Conservation (phyloP, 208 protist species). For the Acanthamoeba pearcei region DNA sequence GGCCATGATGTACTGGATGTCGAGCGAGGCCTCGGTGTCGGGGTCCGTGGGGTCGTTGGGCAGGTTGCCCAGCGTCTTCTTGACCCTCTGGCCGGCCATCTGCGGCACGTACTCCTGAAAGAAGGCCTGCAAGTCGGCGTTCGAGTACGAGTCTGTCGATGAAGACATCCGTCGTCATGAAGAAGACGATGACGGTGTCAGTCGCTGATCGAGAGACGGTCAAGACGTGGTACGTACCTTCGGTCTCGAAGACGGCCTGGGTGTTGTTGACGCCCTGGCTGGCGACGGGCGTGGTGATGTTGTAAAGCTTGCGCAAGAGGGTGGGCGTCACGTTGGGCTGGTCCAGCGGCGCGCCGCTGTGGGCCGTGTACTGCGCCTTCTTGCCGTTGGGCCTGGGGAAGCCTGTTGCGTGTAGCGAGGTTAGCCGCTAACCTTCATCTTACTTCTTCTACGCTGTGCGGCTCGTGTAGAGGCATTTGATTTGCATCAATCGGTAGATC, state of each 20-base stretch:
- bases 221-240: constrained; percentile 43
- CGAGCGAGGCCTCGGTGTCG: constrained; percentile 52
- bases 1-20: constrained; percentile 75
- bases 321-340: constrained; percentile 57
- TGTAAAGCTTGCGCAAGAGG: constrained; percentile 42
- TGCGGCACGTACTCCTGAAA: constrained; percentile 67
- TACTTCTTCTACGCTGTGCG: not conserved
- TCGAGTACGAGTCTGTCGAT: constrained; percentile 52
- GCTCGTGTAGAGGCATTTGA: not conserved
- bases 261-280: constrained; percentile 75
- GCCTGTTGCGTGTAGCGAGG: not conserved
- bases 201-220: not conserved
- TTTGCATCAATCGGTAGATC: not conserved
- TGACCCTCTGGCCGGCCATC: constrained; percentile 51
- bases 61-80: constrained; percentile 45
- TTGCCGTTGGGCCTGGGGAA: constrained; percentile 2
- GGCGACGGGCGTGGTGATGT: constrained; percentile 10
- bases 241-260: constrained; percentile 75
- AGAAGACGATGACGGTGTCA: not conserved
- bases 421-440: not conserved
- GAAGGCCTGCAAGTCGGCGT: constrained; percentile 68
- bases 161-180: not conserved
- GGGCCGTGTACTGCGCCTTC: not conserved
- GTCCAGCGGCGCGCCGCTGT: not conserved
- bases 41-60: constrained; percentile 45